Evolutionary conservation across 805 yeast genomes (phyloP).

Genomic region (Yarrowia deformans): DNA sequence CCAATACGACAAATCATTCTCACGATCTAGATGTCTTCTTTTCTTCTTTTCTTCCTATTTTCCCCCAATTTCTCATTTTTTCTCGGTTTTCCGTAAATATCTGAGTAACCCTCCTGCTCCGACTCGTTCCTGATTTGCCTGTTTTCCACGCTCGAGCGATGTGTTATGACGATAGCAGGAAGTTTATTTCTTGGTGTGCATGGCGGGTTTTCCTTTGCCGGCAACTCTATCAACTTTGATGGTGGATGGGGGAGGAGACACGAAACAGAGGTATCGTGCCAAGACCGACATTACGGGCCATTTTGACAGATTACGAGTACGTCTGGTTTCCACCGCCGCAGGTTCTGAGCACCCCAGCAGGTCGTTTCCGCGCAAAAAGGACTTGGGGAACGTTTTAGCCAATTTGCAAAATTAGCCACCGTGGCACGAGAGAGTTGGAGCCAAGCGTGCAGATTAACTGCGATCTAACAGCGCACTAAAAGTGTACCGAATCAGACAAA

Average conservation of each 20-base stretch:
- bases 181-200: conserved; percentile 7
- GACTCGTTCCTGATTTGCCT: neutral
- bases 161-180: conserved; percentile 15
- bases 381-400: neutral
- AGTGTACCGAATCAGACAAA: conserved; percentile 5
- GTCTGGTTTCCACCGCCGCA: neutral
- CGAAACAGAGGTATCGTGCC: too few relatives aligned
- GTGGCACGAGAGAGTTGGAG: conserved; percentile 34
- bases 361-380: neutral
- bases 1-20: too few relatives aligned
- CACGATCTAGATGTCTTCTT: neutral
- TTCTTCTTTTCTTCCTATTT: too few relatives aligned
- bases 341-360: too few relatives aligned
- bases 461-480: conserved; percentile 34
- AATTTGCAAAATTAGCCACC: conserved; percentile 29
- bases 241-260: too few relatives aligned
- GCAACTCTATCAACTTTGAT: neutral
- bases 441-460: conserved; percentile 26
- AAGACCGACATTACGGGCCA: too few relatives aligned
- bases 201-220: neutral
- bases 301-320: neutral
- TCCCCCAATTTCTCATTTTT: neutral
- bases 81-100: too few relatives aligned
- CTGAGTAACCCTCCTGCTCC: too few relatives aligned
- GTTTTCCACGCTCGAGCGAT: conserved; percentile 8